phyloP scores from a whole-genome alignment of 495 filamentous ascomycete genomes.

The Hyaloscypha bicolor region DNA sequence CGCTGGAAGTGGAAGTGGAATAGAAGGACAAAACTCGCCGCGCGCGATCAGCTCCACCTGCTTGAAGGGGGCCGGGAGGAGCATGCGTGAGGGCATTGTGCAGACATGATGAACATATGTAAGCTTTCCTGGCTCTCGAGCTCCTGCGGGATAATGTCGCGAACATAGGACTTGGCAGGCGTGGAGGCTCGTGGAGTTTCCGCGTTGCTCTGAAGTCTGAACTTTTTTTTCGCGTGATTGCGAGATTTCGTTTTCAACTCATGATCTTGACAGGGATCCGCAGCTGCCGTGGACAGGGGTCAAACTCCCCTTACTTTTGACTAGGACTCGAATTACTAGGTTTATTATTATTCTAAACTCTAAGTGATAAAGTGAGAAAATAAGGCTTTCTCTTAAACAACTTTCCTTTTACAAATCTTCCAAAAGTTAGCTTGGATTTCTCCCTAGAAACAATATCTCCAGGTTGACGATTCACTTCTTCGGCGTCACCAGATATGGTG shows the following conservation, averaged over 20 bases:
- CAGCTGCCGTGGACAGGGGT: not conserved
- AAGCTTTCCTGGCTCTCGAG: constrained; percentile 8
- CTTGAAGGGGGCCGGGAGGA: not conserved
- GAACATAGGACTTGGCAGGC: constrained; percentile 20
- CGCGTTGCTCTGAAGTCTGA: not conserved
- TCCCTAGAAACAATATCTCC: too few species aligned
- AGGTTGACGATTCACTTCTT: too few species aligned
- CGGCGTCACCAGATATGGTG: too few species aligned
- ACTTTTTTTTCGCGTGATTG: not conserved
- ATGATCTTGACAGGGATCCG: not conserved
- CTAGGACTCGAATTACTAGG: not conserved
- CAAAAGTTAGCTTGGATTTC: too few species aligned
- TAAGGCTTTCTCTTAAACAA: too few species aligned
- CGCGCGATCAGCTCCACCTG: not conserved
- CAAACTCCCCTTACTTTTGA: not conserved
- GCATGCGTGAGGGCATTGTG: constrained; percentile 5
- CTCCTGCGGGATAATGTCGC: constrained; percentile 24
- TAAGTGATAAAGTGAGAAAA: not conserved
- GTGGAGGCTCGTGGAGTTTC: not conserved
- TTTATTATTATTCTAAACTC: not conserved
- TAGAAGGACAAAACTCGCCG: not conserved
- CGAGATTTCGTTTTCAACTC: not conserved
- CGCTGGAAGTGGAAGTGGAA: not conserved
- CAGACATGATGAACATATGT: constrained; percentile 31
- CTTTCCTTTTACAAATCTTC: too few species aligned